Base-by-base conservation (phyloP, 1,139 yeast species). In the Yamadazyma sp. region DNA sequence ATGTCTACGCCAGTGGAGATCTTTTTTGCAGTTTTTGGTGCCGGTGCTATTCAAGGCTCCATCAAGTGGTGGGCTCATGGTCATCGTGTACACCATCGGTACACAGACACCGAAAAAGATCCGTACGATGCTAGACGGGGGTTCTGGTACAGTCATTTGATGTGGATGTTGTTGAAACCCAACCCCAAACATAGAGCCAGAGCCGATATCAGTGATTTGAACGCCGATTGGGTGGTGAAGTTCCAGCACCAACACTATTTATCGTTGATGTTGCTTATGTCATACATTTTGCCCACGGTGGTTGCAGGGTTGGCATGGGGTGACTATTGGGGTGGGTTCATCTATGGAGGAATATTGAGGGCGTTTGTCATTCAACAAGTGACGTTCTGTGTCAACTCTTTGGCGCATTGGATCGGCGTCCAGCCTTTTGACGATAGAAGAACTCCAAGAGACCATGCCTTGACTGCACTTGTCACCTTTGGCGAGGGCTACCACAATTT, bases 401-500 rank as follows among this genome's bases (percentile, higher is more conserved):
- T 91, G 60, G 98, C 98, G 37, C 98, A 92, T 70, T 91, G 96
- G 95, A 84, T 92, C 56, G 98, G 98, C 62, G 82, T 78, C 50
- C 98, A 92, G 70, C 98, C 98, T 33, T 92, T 91, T 57, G 98
- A 92, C 62, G 98, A 92, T 69, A 83, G 89, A 64, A 83, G 96
- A 73, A 87, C 98, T 28, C 98, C 98, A 50, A 81, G 98, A 66
- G 97, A 92, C 68, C 96, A 92, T 68, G 81, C 83, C 55, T 64
- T 92, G 51, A 92, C 98, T 45, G 98, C 98, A 5, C 69, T 92
- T 46, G 96, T 87, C 44, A 92, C 98, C 10, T 86, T 92, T 55
- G 98, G 98, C 61, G 98, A 92, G 73, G 98, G 98, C 45, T 89
- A 92, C 79, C 98, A 92, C 70, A 92, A 92, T 74, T 92, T 92